phyloP scores from a whole-genome alignment of 2,329 filamentous ascomycete species.

The Microcyclospora pomicola region DNA sequence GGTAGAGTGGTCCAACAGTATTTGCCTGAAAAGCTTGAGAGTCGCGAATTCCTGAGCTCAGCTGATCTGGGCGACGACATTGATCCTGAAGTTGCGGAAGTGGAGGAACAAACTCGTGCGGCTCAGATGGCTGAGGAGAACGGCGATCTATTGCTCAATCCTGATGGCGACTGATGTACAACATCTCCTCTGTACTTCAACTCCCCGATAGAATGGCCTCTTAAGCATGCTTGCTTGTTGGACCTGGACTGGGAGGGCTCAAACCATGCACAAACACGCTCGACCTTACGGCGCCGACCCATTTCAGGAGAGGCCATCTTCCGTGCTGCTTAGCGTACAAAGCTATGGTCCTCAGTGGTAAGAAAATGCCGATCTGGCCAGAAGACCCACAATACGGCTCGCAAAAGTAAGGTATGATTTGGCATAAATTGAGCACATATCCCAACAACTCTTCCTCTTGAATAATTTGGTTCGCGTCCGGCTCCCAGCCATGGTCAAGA shows the following conservation, averaged over 20 bases:
- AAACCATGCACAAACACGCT: slow-evolving; percentile 16
- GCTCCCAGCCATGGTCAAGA: slow-evolving; percentile 10
- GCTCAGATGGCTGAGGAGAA: slow-evolving; percentile 6
- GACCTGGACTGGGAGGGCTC: slow-evolving; percentile 9
- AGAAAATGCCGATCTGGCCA: slow-evolving; percentile 19
- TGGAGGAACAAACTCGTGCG: slow-evolving; percentile 9
- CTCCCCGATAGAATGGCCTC: too few species aligned
- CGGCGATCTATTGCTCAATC: slow-evolving; percentile 13
- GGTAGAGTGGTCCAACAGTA: slow-evolving; percentile 80
- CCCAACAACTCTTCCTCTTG: slow-evolving; percentile 13
- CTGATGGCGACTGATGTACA: slow-evolving; percentile 19
- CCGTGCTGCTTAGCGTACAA: slow-evolving; percentile 16
- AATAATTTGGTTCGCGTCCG: slow-evolving; percentile 7
- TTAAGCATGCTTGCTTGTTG: too few species aligned
- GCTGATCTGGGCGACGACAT: slow-evolving; percentile 63
- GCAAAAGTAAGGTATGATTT: slow-evolving; percentile 16
- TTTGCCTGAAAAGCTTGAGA: slow-evolving; percentile 62
- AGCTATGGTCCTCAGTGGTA: slow-evolving; percentile 16
- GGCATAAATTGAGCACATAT: slow-evolving; percentile 16
- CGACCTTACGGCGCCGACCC: slow-evolving; percentile 12
- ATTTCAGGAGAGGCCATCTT: slow-evolving; percentile 14
- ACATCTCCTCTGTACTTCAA: background rate
- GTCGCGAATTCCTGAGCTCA: slow-evolving; percentile 63
- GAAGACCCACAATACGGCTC: slow-evolving; percentile 17
- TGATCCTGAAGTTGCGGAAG: slow-evolving; percentile 40